Percentiles rank a stretch among this genome's conserved stretches.
phyloP scores from a whole-genome alignment of 1,284 basidiomycete species.

The Moesziomyces antarcticus region DNA sequence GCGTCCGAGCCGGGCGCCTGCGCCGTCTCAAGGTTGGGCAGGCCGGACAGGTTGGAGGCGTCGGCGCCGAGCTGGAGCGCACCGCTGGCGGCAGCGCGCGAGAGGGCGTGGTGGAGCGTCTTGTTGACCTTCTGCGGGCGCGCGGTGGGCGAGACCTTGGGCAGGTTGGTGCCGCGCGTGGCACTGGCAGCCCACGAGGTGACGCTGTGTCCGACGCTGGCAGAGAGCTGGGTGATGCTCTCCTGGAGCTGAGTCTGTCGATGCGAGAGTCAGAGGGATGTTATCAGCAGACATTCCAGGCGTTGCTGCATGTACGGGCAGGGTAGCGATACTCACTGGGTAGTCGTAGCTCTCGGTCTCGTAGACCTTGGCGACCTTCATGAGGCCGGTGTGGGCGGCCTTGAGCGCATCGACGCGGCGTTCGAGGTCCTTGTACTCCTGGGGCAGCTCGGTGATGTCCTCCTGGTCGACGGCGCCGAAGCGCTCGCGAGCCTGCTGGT shows the following conservation, averaged over 20 bases:
- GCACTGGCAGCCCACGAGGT: conserved; percentile 88
- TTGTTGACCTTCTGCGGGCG: conserved; percentile 72
- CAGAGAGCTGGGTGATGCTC: conserved; percentile 71
- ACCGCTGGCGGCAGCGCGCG: conserved; percentile 80
- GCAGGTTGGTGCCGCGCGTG: conserved; percentile 77
- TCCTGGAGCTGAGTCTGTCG: conserved; percentile 70
- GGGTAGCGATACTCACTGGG: conserved; percentile 72
- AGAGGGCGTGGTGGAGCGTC: conserved; percentile 93
- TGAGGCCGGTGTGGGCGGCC: conserved; percentile 77
- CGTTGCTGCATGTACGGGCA: too few species aligned
- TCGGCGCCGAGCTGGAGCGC: conserved; percentile 72
- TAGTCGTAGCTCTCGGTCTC: conserved; percentile 66
- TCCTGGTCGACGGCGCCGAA: conserved; percentile 88
- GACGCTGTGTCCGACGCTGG: conserved; percentile 77
- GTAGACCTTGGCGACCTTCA: conserved; percentile 73
- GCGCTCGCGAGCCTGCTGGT: conserved; percentile 75
- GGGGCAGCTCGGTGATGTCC: conserved; percentile 83
- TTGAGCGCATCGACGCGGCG: conserved; percentile 91
- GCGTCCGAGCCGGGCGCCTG: conserved; percentile 30
- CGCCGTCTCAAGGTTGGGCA: conserved; percentile 46
- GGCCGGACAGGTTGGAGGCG: conserved; percentile 52
- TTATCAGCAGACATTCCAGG: background rate
- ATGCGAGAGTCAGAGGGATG: background rate
- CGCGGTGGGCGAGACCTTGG: conserved; percentile 73
- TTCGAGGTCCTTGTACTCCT: conserved; percentile 96